Percentiles rank a stretch among this genome's conserved stretches.
Conservation (phyloP, 2,329 filamentous ascomycete species). For the Trichoderma endophyticum region DNA sequence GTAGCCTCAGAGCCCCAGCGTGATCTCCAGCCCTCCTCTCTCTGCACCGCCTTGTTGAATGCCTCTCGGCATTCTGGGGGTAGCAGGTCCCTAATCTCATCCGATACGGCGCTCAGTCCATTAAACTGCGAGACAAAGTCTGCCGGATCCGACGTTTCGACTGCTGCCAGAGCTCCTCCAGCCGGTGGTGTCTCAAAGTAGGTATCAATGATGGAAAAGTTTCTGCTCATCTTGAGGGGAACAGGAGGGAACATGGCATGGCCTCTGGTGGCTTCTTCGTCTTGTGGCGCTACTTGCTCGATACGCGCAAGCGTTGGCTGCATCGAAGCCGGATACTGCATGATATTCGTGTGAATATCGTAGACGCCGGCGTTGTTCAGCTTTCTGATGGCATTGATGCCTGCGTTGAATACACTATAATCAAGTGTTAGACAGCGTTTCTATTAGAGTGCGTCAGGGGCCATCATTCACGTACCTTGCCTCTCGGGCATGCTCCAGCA, state of each 20-base stretch:
- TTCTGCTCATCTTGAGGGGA: conserved; percentile 49
- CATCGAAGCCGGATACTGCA: conserved; percentile 84
- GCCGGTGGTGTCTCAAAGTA: conserved; percentile 50
- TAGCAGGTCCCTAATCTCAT: conserved; percentile 64
- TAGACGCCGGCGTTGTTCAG: conserved; percentile 75
- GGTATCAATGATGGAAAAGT: conserved; percentile 56
- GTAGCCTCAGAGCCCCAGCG: conserved; percentile 69
- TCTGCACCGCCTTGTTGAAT: conserved; percentile 63
- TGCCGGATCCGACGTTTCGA: conserved; percentile 41
- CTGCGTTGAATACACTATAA: conserved; percentile 78
- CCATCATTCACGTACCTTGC: conserved; percentile 63
- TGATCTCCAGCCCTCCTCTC: conserved; percentile 69
- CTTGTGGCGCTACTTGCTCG: conserved; percentile 61
- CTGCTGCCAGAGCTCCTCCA: conserved; percentile 46
- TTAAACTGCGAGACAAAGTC: conserved; percentile 52
- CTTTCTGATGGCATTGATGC: conserved; percentile 65
- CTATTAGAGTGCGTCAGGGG: conserved; percentile 8
- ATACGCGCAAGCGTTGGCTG: conserved; percentile 86
- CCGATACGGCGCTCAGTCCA: conserved; percentile 61
- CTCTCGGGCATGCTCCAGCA: conserved; percentile 87
- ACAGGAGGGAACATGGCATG: conserved; percentile 46
- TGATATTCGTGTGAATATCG: conserved; percentile 87
- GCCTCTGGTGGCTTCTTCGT: conserved; percentile 30
- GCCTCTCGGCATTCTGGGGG: conserved; percentile 68
- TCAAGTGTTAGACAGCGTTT: not conserved